These are phyloP conservation scores for Saposhnikovia divaricata DNA, from an alignment of 129 eudicot genomes.

Conservation along the genomic window DNA sequence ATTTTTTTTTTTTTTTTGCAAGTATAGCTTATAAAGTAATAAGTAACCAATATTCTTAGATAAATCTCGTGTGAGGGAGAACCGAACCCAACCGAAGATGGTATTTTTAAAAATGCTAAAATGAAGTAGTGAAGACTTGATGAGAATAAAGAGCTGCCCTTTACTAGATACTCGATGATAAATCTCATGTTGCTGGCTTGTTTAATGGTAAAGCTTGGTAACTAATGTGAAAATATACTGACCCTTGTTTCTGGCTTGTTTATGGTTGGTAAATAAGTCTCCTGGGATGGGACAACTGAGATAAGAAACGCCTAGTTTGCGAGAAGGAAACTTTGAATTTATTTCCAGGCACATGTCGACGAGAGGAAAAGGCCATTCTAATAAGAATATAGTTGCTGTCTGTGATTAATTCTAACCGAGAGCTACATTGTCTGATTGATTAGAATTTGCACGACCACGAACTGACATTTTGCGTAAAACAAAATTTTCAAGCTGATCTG, in stretches of 20 bases:
- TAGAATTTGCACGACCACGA: background rate
- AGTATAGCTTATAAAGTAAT: too few relatives aligned
- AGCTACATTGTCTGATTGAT: background rate
- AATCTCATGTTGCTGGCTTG: background rate
- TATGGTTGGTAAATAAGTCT: background rate
- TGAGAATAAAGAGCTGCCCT: background rate
- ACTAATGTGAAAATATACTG: too few relatives aligned
- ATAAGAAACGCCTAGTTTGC: background rate
- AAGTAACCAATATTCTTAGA: too few relatives aligned
- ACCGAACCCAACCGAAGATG: too few relatives aligned
- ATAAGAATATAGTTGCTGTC: background rate
- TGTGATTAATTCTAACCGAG: background rate
- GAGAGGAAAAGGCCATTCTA: background rate
- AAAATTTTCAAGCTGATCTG: background rate
- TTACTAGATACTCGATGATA: background rate
- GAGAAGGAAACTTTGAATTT: background rate
- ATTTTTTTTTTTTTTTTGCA: too few relatives aligned
- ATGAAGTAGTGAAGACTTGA: background rate
- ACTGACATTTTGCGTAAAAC: background rate
- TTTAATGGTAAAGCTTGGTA: background rate
- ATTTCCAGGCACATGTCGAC: background rate
- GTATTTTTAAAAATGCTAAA: too few relatives aligned
- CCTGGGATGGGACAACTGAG: background rate
- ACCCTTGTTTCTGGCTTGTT: background rate
- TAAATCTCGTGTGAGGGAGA: too few relatives aligned